A percentile compares a stretch with the other conserved stretches of the same genome.
phyloP scores from a whole-genome alignment of 441 rosid species.

The Syzygium malaccense region DNA sequence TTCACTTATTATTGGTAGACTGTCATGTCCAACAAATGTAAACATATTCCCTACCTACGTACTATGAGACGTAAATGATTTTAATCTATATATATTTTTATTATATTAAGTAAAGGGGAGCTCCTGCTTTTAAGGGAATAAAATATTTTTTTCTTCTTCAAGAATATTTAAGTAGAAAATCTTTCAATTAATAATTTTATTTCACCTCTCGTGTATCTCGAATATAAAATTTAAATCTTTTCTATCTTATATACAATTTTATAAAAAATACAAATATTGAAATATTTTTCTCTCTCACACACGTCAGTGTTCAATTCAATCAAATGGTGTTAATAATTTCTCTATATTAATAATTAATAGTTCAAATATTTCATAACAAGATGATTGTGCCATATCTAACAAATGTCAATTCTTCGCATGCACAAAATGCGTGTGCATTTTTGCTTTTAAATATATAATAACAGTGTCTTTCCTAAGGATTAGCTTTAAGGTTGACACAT shows the following conservation, averaged over 20 bases:
- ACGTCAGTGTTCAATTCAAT: background rate
- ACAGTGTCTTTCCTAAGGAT: no score
- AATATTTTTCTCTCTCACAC: background rate
- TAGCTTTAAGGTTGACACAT: background rate
- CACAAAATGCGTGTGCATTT: background rate
- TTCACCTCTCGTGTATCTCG: background rate
- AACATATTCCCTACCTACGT: background rate
- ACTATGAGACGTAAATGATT: background rate
- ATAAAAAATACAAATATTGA: no score
- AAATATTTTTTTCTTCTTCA: background rate
- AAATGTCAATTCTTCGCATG: background rate
- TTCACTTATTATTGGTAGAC: background rate
- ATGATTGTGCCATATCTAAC: background rate
- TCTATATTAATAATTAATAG: background rate
- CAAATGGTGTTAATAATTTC: background rate
- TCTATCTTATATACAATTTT: background rate
- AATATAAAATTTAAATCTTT: no score
- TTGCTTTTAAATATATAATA: no score
- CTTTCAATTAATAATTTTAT: no score
- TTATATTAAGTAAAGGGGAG: background rate
- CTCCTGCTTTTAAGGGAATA: background rate
- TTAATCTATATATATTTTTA: no score
- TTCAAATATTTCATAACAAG: background rate
- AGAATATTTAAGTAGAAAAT: background rate
- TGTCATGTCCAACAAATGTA: background rate